A percentile compares a stretch with the other conserved stretches of the same genome.
Evolutionary conservation across 768 basidiomycete genomes (phyloP).

Genomic region (Lentinula edodes): DNA sequence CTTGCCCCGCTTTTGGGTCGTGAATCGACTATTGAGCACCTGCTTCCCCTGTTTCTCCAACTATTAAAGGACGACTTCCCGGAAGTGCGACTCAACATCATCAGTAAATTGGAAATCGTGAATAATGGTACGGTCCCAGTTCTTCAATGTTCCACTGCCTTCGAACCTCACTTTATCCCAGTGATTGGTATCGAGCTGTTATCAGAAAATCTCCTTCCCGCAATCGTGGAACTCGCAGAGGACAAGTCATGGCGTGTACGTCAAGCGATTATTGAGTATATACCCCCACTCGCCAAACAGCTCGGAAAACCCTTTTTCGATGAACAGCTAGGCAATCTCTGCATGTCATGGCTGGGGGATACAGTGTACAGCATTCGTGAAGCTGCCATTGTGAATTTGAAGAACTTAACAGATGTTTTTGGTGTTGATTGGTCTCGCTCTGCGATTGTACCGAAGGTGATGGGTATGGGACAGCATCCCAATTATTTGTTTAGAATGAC

Average conservation of each 20-base stretch:
- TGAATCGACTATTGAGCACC: conserved; percentile 90
- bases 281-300: conserved; percentile 98
- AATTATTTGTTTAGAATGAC: conserved; percentile 99
- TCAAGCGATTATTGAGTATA: conserved; percentile 99
- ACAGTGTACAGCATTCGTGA: conserved; percentile 98
- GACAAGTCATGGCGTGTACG: conserved; percentile 99
- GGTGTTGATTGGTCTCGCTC: conserved; percentile 96
- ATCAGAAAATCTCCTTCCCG: conserved; percentile 92
- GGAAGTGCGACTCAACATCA: conserved; percentile 95
- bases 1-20: conserved; percentile 91
- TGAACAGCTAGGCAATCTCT: conserved; percentile 92
- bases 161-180: conserved; percentile 20
- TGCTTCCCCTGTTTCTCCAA: conserved; percentile 94
- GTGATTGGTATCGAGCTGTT: conserved; percentile 98
- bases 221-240: conserved; percentile 96
- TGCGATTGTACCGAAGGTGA: conserved; percentile 93
- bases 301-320: conserved; percentile 96
- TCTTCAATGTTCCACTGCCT: background rate
- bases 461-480: conserved; percentile 94
- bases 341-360: conserved; percentile 99
- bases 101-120: conserved; percentile 96
- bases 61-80: conserved; percentile 98
- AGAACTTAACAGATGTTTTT: conserved; percentile 96
- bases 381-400: conserved; percentile 94
- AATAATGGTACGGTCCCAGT: conserved; percentile 63